Percentiles rank a stretch among this genome's conserved stretches.
phyloP scores from a whole-genome alignment of 1,284 basidiomycete species.

The Jaminaea rosea region DNA sequence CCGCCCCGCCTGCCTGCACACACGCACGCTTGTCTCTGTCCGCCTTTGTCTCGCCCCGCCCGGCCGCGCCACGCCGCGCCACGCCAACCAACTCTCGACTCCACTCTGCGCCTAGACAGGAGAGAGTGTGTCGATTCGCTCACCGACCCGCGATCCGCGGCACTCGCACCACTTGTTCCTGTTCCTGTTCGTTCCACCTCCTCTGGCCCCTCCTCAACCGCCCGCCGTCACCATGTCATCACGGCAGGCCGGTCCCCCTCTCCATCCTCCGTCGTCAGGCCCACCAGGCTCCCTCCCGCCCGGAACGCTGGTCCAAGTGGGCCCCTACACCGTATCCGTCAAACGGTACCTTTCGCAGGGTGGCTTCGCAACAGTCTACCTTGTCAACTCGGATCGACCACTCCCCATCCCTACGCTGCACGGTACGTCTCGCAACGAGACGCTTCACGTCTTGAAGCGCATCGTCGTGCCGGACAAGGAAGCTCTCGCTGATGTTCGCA shows the following conservation, averaged over 20 bases:
- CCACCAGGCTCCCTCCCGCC: conserved; percentile 41
- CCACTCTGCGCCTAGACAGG: no score
- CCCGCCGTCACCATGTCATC: background rate
- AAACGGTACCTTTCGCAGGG: conserved; percentile 89
- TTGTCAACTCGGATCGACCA: conserved; percentile 74
- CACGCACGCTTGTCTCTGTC: no score
- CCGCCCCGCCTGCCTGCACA: no score
- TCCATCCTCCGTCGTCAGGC: background rate
- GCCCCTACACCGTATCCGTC: conserved; percentile 76
- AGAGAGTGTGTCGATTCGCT: no score
- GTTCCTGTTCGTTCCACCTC: no score
- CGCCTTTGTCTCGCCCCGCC: no score
- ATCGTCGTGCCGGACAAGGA: conserved; percentile 85
- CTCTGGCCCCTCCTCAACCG: no score
- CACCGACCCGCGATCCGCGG: no score
- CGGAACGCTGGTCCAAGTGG: conserved; percentile 81
- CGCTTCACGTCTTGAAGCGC: conserved; percentile 90
- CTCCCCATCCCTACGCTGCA: conserved; percentile 51
- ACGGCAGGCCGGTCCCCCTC: background rate
- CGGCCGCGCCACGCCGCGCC: no score
- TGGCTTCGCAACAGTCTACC: conserved; percentile 96
- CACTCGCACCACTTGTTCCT: no score
- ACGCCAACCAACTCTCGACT: no score
- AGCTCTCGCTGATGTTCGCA: conserved; percentile 87
- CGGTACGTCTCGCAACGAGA: conserved; percentile 49